Conservation (phyloP, 352 stramenopile genomes). For the Globisporangium emineosum region DNA sequence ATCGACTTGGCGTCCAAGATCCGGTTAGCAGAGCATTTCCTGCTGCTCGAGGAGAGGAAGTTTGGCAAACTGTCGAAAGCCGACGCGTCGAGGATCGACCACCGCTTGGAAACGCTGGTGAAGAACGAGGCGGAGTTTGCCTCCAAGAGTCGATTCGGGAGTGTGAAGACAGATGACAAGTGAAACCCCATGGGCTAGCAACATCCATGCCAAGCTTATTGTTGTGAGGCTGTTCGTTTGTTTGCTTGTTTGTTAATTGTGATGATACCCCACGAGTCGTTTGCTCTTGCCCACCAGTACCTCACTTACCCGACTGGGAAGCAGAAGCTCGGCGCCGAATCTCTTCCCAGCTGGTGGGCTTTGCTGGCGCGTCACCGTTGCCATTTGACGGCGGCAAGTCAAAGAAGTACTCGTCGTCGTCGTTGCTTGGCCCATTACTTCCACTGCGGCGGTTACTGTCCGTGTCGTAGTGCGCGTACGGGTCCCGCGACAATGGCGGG, state of each 20-base stretch:
- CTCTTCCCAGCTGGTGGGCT: constrained; percentile 75
- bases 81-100: constrained; percentile 29
- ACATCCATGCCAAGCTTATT: background rate
- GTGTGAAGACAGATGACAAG: constrained; percentile 11
- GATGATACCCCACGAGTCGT: background rate
- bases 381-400: constrained; percentile 11
- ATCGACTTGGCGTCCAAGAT: constrained; percentile 48
- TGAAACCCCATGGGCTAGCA: background rate
- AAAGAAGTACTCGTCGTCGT: constrained; percentile 60
- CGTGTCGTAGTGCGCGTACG: constrained; percentile 28
- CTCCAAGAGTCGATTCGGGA: constrained; percentile 46
- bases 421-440: constrained; percentile 9
- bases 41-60: constrained; percentile 53
- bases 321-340: constrained; percentile 54
- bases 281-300: background rate
- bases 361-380: constrained; percentile 24
- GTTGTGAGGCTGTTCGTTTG: background rate
- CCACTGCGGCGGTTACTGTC: constrained; percentile 9
- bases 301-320: constrained; percentile 44
- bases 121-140: constrained; percentile 60
- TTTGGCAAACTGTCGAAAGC: constrained; percentile 39
- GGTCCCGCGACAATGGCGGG: constrained; percentile 36
- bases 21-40: constrained; percentile 49
- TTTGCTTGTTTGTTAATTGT: background rate
- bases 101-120: constrained; percentile 50